Base-by-base conservation (phyloP, 164 flowering plant genomes). In the Pachysandra terminalis region DNA sequence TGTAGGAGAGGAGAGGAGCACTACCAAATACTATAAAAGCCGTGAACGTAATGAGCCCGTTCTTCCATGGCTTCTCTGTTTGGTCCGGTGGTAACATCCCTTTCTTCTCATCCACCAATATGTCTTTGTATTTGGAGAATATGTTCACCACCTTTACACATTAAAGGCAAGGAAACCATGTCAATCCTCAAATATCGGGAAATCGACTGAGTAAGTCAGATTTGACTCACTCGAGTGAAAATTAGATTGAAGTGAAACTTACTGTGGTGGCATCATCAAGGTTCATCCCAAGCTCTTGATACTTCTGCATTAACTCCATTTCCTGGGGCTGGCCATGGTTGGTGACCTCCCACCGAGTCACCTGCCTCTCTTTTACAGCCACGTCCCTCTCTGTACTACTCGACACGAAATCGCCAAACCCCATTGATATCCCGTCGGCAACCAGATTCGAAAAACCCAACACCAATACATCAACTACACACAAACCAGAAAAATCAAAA, bases 51-150 rank as follows among this genome's bases (percentile, higher is more conserved):
- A 81, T 68, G 21, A 85, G 65, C 0, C 85, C 89, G 37, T 76
- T 86, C 82, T 83, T 85, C 93, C 90, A 84, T 55, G 90, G 84
- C 81, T 83, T 85, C 67, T 84, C 81, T 32, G 59, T 65, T 41
- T 79, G 54, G 27, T 82, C 82, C 0, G 84, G 80, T 6, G 87
- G 85, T 9, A 75, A 57, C 66, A 78, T 73, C 53, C 88, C 80
- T 52, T 83, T 69, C 73, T 84, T 77, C 78, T 85, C 93, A 9
- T 83, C 85, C 27, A 83, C 79, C 37, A 86, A 45, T 49, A 86
- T 81, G 71, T 83, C 78, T 12, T 75, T 75, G 77, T 88, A 86
- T 73, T 88, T 88, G 17, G 85, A 68, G 19, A 85, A 82, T 48
- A 84, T 72, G 54, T 71, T 71, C 69, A 86, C 90, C 57, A 83